Conservation (phyloP, 805 yeast species). For the Ogataea neopini region DNA sequence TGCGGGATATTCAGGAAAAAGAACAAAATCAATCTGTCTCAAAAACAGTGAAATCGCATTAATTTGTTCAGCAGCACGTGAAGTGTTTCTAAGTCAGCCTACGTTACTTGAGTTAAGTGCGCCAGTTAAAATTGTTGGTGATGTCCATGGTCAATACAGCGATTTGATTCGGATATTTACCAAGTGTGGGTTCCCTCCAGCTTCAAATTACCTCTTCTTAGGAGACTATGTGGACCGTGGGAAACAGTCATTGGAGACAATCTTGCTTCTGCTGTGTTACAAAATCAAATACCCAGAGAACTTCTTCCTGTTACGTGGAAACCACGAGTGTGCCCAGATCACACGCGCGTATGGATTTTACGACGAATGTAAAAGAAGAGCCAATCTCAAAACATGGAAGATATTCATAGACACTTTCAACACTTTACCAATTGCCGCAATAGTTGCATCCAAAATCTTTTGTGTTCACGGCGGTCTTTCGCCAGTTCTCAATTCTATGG, state of each 20-base stretch:
- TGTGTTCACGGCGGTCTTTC: constrained; percentile 86
- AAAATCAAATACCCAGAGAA: constrained; percentile 97
- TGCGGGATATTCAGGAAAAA: constrained; percentile 94
- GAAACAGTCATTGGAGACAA: constrained; percentile 92
- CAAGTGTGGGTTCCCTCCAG: constrained; percentile 96
- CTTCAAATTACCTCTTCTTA: constrained; percentile 84
- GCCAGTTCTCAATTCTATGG: constrained; percentile 71
- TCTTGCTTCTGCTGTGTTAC: constrained; percentile 81
- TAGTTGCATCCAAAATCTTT: constrained; percentile 92
- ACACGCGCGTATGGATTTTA: constrained; percentile 96
- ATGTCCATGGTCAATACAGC: constrained; percentile 95
- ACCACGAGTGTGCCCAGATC: constrained; percentile 96
- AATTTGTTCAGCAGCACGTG: constrained; percentile 85
- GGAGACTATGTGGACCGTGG: constrained; percentile 99
- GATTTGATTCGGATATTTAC: constrained; percentile 90
- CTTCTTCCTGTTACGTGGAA: constrained; percentile 89
- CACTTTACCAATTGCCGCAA: constrained; percentile 92
- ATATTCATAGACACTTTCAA: constrained; percentile 92
- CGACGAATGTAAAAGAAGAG: constrained; percentile 95
- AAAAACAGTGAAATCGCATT: constrained; percentile 87
- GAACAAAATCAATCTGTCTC: constrained; percentile 85
- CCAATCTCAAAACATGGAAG: constrained; percentile 93
- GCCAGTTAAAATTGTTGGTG: constrained; percentile 87
- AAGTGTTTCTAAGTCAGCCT: constrained; percentile 88
- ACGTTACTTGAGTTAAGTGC: constrained; percentile 82